Evolutionary conservation across 305 asterid genomes (phyloP), one percentile per base, ranked within the genome.

Genomic region (Fraxinus xanthoxyloides): DNA sequence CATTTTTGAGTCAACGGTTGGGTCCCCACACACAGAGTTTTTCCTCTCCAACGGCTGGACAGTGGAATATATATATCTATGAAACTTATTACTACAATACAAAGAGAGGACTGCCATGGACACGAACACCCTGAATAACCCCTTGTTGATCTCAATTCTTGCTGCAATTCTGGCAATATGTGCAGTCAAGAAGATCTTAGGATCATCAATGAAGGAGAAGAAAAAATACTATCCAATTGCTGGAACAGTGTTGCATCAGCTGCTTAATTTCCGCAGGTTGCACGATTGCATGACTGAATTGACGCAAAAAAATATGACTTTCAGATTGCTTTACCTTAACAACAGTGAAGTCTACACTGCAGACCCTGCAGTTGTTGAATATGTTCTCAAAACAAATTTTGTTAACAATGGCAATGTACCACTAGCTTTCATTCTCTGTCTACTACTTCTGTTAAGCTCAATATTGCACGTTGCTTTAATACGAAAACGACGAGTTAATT

Each of bases 391-490:
- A 78, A 85, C 89, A 72, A 87, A 85, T 75, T 87, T 87, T 56
- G 80, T 76, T 43, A 87, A 87, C 65, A 84, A 82, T 76, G 87
- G 87, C 72, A 86, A 88, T 89, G 90, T 88, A 84, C 19, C 24
- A 23, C 72, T 59, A 56, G 3, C 51, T 36, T 31, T 23, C 69
- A 1, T 15, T 15, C 21, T 23, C 21, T 23, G 32, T 79, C 5
- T 56, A 38, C 43, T 5, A 69, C 46, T 63, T 59, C 38, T 67
- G 21, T 15, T 43, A 28, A 72, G 79, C 72, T 35, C 38, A 67
- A 21, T 67, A 24, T 38, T 6, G 28, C 67, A 40, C 10, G 7
- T 19, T 17, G 56, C 32, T 19, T 72, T 21, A 48, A 32, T 17
- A 30, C 3, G 28, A 40, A 13, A 70, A 56, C 23, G 26, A 19